Base-by-base conservation (phyloP, 2,329 filamentous ascomycete species). In the Erysiphe neolycopersici region DNA sequence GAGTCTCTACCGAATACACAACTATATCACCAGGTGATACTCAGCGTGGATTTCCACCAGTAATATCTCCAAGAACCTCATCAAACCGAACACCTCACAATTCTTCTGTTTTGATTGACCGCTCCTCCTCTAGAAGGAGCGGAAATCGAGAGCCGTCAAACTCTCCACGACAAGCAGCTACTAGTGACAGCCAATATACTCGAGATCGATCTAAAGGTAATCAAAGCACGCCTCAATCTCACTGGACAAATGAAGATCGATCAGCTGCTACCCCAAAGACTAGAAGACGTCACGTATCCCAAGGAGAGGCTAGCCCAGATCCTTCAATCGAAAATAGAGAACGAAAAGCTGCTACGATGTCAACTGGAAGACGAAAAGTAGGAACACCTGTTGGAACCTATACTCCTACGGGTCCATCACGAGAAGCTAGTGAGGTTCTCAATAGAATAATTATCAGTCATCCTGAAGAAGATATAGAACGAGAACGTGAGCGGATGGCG, bases 21-120 rank as follows among this genome's bases (percentile, higher is more conserved):
- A 37, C 45, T 30, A 56, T 56, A 54, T 47, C 55, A 40, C 53
- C 53, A 18, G 62, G 65, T 48, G 67, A 68, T 53, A 64, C 66
- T 54, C 63, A 65, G 61, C 69, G 62, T 60, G 70, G 65, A 60
- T 73, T 68, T 62, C 73, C 79, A 43, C 77, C 80, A 19, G 68
- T 81, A 52, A 76, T 79, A 44, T 84, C 80, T 41, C 80, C 81
- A 32, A 73, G 84, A 54, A 85, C 80, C 8, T 91, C 84, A 13
- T 89, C 82, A 38, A 78, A 73, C 49, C 71, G 74, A 50, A 47
- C 51, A 37, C 45, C 48, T 19, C 47, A 51, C 59, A 62, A 48
- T 60, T 62, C 48, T 10, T 11, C 43, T 51, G 45, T 50, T n/a
- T 45, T 47, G 1, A 47, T 51, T 17, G 53, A 54, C 39, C 49